phyloP scores from a whole-genome alignment of 2,329 filamentous ascomycete species.

The Alternaria hordeiaustralica region DNA sequence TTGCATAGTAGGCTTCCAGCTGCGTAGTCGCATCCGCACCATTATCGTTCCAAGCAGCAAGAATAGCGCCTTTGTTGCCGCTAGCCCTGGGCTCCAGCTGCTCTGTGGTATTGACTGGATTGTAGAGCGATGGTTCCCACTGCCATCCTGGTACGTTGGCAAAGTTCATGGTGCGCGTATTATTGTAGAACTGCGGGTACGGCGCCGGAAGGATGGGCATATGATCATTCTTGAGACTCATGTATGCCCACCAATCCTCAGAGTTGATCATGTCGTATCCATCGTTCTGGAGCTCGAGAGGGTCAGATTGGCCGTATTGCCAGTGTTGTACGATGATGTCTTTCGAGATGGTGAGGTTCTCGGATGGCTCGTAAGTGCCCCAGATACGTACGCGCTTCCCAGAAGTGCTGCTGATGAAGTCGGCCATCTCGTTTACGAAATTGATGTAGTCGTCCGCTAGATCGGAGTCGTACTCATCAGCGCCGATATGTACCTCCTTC shows the following conservation, averaged over 20 bases:
- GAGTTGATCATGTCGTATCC: slow-evolving; percentile 55
- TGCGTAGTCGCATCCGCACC: slow-evolving; percentile 58
- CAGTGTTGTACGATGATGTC: slow-evolving; percentile 56
- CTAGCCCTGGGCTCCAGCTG: slow-evolving; percentile 44
- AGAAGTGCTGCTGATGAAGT: slow-evolving; percentile 39
- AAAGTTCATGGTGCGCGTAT: slow-evolving; percentile 55
- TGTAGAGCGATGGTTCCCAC: slow-evolving; percentile 56
- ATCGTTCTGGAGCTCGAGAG: slow-evolving; percentile 47
- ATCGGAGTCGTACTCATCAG: slow-evolving; percentile 45
- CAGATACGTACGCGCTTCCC: slow-evolving; percentile 45
- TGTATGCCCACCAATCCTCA: slow-evolving; percentile 62
- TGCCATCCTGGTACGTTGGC: slow-evolving; percentile 52
- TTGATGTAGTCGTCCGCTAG: slow-evolving; percentile 48
- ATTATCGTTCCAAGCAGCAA: slow-evolving; percentile 59
- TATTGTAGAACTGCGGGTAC: slow-evolving; percentile 58
- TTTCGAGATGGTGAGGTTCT: slow-evolving; percentile 47
- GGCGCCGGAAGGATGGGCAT: slow-evolving; percentile 55
- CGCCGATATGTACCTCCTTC: slow-evolving; percentile 48
- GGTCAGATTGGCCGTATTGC: slow-evolving; percentile 58
- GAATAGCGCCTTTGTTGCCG: slow-evolving; percentile 42
- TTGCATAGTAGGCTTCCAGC: slow-evolving; percentile 57
- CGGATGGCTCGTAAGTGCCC: slow-evolving; percentile 55
- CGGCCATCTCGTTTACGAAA: slow-evolving; percentile 47
- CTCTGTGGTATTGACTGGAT: slow-evolving; percentile 51
- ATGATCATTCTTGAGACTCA: slow-evolving; percentile 62